Evolutionary conservation across 2,329 filamentous ascomycete species (phyloP).

Genomic region (Curvularia verruculosa): DNA sequence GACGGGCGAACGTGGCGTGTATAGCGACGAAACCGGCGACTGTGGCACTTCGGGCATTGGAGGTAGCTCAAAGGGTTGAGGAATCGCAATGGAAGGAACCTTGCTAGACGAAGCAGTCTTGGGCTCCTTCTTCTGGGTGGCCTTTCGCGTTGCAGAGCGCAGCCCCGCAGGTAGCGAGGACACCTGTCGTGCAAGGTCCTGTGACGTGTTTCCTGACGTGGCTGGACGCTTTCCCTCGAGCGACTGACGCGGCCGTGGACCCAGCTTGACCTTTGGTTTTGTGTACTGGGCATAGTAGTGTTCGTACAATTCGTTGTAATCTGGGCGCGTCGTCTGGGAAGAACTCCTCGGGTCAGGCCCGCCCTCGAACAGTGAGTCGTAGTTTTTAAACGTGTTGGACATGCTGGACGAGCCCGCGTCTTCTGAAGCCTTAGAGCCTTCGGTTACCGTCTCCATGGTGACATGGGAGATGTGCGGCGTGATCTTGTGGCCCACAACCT

Average conservation of each 20-base stretch:
- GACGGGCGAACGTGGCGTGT: slow-evolving; percentile 47
- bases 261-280: slow-evolving; percentile 87
- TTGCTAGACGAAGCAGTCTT: slow-evolving; percentile 44
- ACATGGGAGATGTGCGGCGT: slow-evolving; percentile 30
- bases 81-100: slow-evolving; percentile 38
- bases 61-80: slow-evolving; percentile 45
- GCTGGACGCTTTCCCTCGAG: slow-evolving; percentile 68
- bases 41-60: slow-evolving; percentile 41
- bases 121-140: slow-evolving; percentile 40
- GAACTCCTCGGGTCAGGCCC: slow-evolving; percentile 54
- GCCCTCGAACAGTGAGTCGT: slow-evolving; percentile 43
- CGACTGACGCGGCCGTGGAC: slow-evolving; percentile 83
- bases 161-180: slow-evolving; percentile 82
- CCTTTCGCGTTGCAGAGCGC: slow-evolving; percentile 57
- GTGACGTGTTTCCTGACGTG: slow-evolving; percentile 57
- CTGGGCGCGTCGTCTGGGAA: slow-evolving; percentile 50
- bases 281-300: slow-evolving; percentile 60
- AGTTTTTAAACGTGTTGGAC: slow-evolving; percentile 39
- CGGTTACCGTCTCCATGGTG: slow-evolving; percentile 29
- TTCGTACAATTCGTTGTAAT: slow-evolving; percentile 51
- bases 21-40: slow-evolving; percentile 49
- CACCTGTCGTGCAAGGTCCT: slow-evolving; percentile 66
- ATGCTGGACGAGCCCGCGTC: slow-evolving; percentile 28
- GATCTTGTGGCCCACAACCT: slow-evolving; percentile 18
- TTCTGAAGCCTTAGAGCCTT: slow-evolving; percentile 28